Evolutionary conservation across 352 stramenopile genomes (phyloP).

Genomic region (Pythium aquatile): DNA sequence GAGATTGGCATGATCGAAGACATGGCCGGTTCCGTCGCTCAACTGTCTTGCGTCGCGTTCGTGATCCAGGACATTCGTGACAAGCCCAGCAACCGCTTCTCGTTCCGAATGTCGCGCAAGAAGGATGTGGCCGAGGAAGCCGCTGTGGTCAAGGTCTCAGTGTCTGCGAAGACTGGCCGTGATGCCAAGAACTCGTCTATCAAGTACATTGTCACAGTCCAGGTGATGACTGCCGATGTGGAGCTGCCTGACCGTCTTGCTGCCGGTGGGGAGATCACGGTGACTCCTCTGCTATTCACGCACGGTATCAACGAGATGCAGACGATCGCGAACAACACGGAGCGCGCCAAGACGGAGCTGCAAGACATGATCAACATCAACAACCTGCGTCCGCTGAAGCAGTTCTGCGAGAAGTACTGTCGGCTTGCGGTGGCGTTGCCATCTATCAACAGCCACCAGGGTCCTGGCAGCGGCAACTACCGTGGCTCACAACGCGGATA

Average conservation of each 20-base stretch:
- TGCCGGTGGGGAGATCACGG: constrained; percentile 68
- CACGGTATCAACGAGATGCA: constrained; percentile 96
- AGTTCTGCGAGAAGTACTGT: constrained; percentile 84
- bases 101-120: constrained; percentile 81
- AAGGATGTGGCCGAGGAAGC: constrained; percentile 77
- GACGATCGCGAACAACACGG: constrained; percentile 92
- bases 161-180: constrained; percentile 56
- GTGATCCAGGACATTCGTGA: constrained; percentile 85
- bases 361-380: constrained; percentile 90
- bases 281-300: constrained; percentile 85
- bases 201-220: constrained; percentile 85
- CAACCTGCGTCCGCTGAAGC: constrained; percentile 76
- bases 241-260: constrained; percentile 73
- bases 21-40: constrained; percentile 78
- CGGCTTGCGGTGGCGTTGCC: constrained; percentile 57
- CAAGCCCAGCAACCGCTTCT: constrained; percentile 82
- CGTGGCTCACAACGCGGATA: constrained; percentile 41
- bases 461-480: constrained; percentile 2
- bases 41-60: constrained; percentile 85
- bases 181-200: constrained; percentile 54
- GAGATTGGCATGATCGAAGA: constrained; percentile 96
- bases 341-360: constrained; percentile 84
- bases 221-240: constrained; percentile 73
- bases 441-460: constrained; percentile 21
- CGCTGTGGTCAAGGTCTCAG: constrained; percentile 73